phyloP scores from a whole-genome alignment of 140 eudicot genomes.

The Anethum foeniculum region DNA sequence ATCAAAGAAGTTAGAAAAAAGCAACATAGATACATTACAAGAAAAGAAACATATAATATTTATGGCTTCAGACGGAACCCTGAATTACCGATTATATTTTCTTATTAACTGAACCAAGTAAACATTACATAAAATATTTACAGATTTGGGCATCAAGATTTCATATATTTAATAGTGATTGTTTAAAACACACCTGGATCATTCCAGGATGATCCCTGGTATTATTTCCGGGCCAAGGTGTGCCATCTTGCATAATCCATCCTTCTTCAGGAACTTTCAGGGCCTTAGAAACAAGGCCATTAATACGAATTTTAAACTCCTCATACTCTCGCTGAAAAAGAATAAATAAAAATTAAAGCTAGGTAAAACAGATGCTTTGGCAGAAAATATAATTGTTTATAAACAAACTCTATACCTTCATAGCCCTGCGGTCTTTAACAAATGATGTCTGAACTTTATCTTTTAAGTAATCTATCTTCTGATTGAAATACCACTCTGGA shows the following conservation, averaged over 20 bases:
- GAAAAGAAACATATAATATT: background rate
- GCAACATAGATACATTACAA: background rate
- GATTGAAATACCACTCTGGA: slow-evolving; percentile 91
- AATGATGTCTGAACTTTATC: slow-evolving; percentile 95
- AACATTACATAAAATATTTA: background rate
- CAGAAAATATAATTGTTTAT: background rate
- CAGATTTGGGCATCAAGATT: background rate
- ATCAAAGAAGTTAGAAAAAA: background rate
- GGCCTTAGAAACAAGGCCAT: slow-evolving; percentile 94
- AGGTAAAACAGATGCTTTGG: background rate
- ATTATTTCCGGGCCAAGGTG: slow-evolving; percentile 96
- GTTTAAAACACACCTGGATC: slow-evolving; percentile 60
- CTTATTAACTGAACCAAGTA: background rate
- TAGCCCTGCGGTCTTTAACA: slow-evolving; percentile 94
- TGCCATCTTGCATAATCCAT: slow-evolving; percentile 98
- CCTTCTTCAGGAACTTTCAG: slow-evolving; percentile 95
- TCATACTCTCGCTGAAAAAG: slow-evolving; percentile 80
- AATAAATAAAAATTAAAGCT: background rate
- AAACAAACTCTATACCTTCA: slow-evolving; percentile 53
- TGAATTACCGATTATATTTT: background rate
- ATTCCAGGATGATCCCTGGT: slow-evolving; percentile 94
- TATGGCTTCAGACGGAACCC: background rate
- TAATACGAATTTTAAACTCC: slow-evolving; percentile 86
- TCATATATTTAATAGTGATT: background rate
- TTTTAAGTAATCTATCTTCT: slow-evolving; percentile 86